Conservation (phyloP, 805 yeast genomes). For the Tetrapisispora nanseiensis region DNA sequence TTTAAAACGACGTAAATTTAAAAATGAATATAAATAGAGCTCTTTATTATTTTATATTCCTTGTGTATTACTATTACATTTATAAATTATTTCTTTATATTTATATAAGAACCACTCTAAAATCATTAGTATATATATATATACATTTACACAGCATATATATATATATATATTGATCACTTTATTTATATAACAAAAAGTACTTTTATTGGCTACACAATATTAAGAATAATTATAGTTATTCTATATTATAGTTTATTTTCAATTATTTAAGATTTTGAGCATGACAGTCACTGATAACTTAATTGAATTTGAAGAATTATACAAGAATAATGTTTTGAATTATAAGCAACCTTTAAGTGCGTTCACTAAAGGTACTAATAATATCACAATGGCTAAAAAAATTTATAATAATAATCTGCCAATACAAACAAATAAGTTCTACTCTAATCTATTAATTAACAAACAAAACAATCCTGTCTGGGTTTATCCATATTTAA, state of each 20-base stretch:
- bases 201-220: no score
- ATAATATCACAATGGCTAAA: conserved; percentile 22
- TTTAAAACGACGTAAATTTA: no score
- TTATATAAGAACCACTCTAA: no score
- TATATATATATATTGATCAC: not conserved
- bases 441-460: conserved; percentile 62
- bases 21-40: no score
- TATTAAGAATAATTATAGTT: no score
- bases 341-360: conserved; percentile 29
- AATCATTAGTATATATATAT: no score
- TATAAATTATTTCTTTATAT: no score
- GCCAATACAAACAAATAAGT: conserved; percentile 63
- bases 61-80: no score
- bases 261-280: not conserved
- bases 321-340: not conserved
- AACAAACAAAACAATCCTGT: conserved; percentile 58
- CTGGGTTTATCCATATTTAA: conserved; percentile 76
- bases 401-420: conserved; percentile 30
- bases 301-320: not conserved
- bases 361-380: conserved; percentile 36
- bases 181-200: not conserved
- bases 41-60: no score
- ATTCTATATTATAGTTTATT: not conserved
- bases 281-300: not conserved
- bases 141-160: no score